Evolutionary conservation across 2,329 filamentous ascomycete species (phyloP).

Genomic region (Alternaria triticina): DNA sequence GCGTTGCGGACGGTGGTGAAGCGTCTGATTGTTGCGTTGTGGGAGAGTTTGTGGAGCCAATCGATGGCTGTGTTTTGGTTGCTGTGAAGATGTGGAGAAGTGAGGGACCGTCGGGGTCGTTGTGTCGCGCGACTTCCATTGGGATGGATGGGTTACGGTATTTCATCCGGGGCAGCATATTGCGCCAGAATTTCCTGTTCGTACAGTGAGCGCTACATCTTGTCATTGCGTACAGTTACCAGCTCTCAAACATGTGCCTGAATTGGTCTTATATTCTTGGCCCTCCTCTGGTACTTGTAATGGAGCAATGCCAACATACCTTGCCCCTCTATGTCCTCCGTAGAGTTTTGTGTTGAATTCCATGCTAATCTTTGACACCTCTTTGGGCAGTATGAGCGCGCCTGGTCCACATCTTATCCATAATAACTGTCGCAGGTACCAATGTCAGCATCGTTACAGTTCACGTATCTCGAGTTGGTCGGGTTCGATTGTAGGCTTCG

Average conservation of each 20-base stretch:
- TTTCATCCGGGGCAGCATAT: constrained; percentile 84
- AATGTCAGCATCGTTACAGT: constrained; percentile 7
- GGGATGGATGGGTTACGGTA: constrained; percentile 88
- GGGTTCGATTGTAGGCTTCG: neutral
- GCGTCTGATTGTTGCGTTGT: constrained; percentile 22
- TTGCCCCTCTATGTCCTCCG: constrained; percentile 74
- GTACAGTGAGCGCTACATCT: neutral
- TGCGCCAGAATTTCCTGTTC: constrained; percentile 83
- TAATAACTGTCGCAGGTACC: constrained; percentile 63
- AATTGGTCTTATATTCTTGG: neutral
- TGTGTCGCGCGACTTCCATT: constrained; percentile 79
- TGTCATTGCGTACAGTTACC: neutral
- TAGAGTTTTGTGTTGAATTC: constrained; percentile 69
- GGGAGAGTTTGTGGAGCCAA: constrained; percentile 15
- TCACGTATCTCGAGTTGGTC: neutral
- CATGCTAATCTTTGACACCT: constrained; percentile 77
- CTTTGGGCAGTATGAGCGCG: constrained; percentile 77
- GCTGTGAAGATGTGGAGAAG: constrained; percentile 43
- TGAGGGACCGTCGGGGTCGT: constrained; percentile 48
- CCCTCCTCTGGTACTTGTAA: neutral
- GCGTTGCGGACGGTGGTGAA: constrained; percentile 24
- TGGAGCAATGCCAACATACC: constrained; percentile 57
- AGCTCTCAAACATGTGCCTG: neutral
- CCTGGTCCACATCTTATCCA: constrained; percentile 80
- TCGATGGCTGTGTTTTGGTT: constrained; percentile 23